Conservation (phyloP, 495 filamentous ascomycete genomes). For the Aspergillus cavernicola region DNA sequence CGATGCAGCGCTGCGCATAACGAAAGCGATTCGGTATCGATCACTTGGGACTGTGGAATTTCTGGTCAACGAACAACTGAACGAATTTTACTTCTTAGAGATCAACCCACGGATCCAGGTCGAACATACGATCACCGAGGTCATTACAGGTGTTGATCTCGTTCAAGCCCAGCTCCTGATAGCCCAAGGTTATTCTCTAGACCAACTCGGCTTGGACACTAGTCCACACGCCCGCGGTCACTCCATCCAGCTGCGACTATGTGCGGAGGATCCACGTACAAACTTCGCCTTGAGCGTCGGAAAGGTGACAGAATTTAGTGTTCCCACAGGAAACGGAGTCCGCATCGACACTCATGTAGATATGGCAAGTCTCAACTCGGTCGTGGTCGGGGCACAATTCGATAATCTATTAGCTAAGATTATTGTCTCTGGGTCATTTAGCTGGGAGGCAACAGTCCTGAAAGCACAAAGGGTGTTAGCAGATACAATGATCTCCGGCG, state of each 20-base stretch:
- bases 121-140: constrained; percentile 53
- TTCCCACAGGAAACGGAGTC: constrained; percentile 54
- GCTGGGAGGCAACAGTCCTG: constrained; percentile 45
- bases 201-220: constrained; percentile 36
- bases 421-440: constrained; percentile 50
- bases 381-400: constrained; percentile 52
- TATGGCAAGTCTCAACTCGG: constrained; percentile 22
- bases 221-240: constrained; percentile 22
- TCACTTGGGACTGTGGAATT: constrained; percentile 61
- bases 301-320: constrained; percentile 48
- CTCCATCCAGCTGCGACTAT: constrained; percentile 57
- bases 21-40: constrained; percentile 44
- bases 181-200: constrained; percentile 47
- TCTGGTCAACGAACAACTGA: constrained; percentile 52
- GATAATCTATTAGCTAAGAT: constrained; percentile 60
- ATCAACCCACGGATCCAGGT: constrained; percentile 61
- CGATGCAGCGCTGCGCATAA: constrained; percentile 39
- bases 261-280: constrained; percentile 51
- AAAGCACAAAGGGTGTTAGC: constrained; percentile 53
- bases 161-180: constrained; percentile 52
- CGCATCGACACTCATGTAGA: constrained; percentile 53
- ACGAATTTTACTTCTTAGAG: constrained; percentile 61
- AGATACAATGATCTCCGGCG: constrained; percentile 50
- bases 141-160: constrained; percentile 53
- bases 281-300: constrained; percentile 56